Base-by-base conservation (phyloP, 805 yeast species). In the Kazachstania taianensis region DNA sequence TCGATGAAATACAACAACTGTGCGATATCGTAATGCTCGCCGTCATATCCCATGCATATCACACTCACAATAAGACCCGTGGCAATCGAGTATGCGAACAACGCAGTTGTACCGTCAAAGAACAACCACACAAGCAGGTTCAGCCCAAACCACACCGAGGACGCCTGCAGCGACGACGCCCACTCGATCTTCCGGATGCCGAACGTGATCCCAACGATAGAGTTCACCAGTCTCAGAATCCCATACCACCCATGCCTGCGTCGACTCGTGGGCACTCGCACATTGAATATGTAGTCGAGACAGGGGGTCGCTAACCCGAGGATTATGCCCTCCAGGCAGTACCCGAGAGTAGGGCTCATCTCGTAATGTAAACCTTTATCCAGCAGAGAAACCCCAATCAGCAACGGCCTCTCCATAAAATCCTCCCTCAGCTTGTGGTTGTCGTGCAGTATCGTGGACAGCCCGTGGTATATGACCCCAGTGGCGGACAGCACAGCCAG, bases 101-200 rank as follows among this genome's bases (percentile, higher is more conserved):
- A 78, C 12, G 71, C 63, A 7, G 66, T 38, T 2, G 81, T 69
- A 3, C 79, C 76, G 77, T 78, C 85, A 34, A 78, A 64, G 32
- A 77, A 59, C 36, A 73, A 50, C 86, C 87, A 80, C 24, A 80
- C 60, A 5, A 79, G 70, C 1, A 80, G 71, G 54, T 77, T 77
- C 38, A 78, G 59, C 18, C 73, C 55, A 9, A 74, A 62, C 80
- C 84, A 78, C 3, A 76, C 66, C 30, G 72, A 57, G 4, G 80
- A 67, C 9, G 81, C 78, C 48, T 81, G 86, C 29, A 75, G 57
- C 15, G 76, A 67, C 0, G 80, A 70, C 34, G 67, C 59, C 89
- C 89, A 81, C 46, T 76, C 78, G 26, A 78, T 63, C 43, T 73
- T 75, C 45, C 82, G 67, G 22, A 81, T 68, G 17, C 83, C 85